A percentile compares a stretch with the other conserved stretches of the same genome.
phyloP scores from a whole-genome alignment of 2,329 filamentous ascomycete species.

The Ascomycota sp. region DNA sequence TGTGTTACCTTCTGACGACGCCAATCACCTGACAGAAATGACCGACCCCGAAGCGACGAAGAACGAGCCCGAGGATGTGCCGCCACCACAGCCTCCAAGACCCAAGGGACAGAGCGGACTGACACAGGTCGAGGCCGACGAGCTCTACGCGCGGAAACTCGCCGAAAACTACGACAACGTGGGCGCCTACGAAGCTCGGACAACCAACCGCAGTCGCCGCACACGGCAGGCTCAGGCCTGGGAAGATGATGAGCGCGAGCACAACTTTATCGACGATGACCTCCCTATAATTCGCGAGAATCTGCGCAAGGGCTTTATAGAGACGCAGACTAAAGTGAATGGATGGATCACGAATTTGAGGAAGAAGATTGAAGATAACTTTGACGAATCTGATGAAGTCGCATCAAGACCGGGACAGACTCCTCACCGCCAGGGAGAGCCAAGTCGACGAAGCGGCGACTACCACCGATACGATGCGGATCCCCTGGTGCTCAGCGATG shows the following conservation, averaged over 20 bases:
- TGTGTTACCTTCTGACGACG: neutral
- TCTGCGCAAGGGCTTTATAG: slow-evolving; percentile 79
- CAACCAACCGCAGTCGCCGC: slow-evolving; percentile 21
- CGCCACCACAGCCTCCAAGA: slow-evolving; percentile 62
- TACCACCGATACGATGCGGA: slow-evolving; percentile 89
- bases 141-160: slow-evolving; percentile 77
- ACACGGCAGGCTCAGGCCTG: slow-evolving; percentile 18
- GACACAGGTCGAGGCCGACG: slow-evolving; percentile 75
- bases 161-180: slow-evolving; percentile 70
- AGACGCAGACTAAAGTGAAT: slow-evolving; percentile 87
- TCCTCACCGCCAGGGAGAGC: slow-evolving; percentile 35
- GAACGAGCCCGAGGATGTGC: slow-evolving; percentile 32
- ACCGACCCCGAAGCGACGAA: slow-evolving; percentile 52
- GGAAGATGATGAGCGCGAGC: slow-evolving; percentile 45
- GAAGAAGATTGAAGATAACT: slow-evolving; percentile 84
- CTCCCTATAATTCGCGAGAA: slow-evolving; percentile 85
- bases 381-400: slow-evolving; percentile 43
- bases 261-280: slow-evolving; percentile 90
- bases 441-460: slow-evolving; percentile 57
- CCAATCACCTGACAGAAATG: slow-evolving; percentile 34
- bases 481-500: slow-evolving; percentile 71
- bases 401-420: slow-evolving; percentile 11
- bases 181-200: slow-evolving; percentile 35
- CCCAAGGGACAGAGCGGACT: slow-evolving; percentile 42
- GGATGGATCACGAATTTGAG: slow-evolving; percentile 79